Conservation (phyloP, 805 yeast species). For the Yamadazyma scolyti region DNA sequence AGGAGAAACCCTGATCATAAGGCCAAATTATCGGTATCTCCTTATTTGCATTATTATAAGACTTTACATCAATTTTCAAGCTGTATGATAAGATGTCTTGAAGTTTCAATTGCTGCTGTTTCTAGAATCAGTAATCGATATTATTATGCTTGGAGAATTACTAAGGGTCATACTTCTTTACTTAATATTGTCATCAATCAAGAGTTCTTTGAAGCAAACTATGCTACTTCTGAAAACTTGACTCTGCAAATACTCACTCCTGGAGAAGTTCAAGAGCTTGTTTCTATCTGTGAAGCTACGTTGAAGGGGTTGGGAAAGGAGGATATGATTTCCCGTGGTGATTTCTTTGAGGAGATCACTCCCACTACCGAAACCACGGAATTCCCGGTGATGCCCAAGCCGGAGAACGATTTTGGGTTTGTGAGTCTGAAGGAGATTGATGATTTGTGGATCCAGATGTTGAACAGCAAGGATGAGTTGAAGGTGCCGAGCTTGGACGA, state of each 20-base stretch:
- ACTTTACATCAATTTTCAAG: slow-evolving; percentile 19
- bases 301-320: slow-evolving; percentile 21
- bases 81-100: slow-evolving; percentile 23
- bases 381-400: too few species aligned
- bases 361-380: too few species aligned
- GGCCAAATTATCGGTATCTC: slow-evolving; percentile 12
- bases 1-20: slow-evolving; percentile 19
- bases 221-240: slow-evolving; percentile 11
- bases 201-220: slow-evolving; percentile 25
- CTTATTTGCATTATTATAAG: slow-evolving; percentile 15
- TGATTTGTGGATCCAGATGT: slow-evolving; percentile 31
- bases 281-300: slow-evolving; percentile 21
- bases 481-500: too few species aligned
- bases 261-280: slow-evolving; percentile 23
- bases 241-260: slow-evolving; percentile 13
- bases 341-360: too few species aligned
- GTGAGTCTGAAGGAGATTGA: slow-evolving; percentile 28
- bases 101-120: slow-evolving; percentile 29
- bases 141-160: slow-evolving; percentile 38
- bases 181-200: slow-evolving; percentile 25
- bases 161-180: slow-evolving; percentile 30
- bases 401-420: slow-evolving; percentile 16
- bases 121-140: slow-evolving; percentile 34
- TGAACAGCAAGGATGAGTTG: slow-evolving; percentile 28
- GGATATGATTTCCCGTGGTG: too few species aligned